phyloP scores from a whole-genome alignment of 202 grass and related monocot genomes.

The Setaria viridis region DNA sequence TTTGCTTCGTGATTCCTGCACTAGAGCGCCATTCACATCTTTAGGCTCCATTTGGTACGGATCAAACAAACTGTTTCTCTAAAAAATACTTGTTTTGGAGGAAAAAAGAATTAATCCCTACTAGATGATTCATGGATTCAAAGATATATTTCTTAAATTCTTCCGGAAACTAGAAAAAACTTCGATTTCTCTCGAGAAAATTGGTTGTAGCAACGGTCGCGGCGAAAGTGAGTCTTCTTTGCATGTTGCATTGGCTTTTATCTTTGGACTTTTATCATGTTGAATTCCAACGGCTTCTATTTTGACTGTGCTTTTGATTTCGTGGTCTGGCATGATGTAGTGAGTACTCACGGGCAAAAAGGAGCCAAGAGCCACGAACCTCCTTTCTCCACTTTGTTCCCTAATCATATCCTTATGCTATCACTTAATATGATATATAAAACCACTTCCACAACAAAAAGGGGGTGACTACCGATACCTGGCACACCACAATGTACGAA shows the following conservation, averaged over 20 bases:
- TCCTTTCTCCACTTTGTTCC: not conserved
- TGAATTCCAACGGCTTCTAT: not conserved
- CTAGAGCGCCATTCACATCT: not conserved
- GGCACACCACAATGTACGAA: no score
- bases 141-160: no score
- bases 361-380: not conserved
- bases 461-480: no score
- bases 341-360: not conserved
- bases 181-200: no score
- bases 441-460: no score
- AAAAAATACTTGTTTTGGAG: no score
- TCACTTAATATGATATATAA: no score
- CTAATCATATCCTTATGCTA: not conserved
- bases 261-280: not conserved
- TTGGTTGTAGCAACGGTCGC: not conserved
- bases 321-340: not conserved
- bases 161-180: no score
- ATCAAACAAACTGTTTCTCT: no score
- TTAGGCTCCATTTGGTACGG: not conserved
- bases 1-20: not conserved
- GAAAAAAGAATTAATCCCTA: no score
- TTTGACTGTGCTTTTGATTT: constrained; percentile 5
- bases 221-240: not conserved
- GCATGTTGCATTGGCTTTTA: not conserved
- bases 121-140: no score